phyloP scores from a whole-genome alignment of 2,329 filamentous ascomycete species.

The Trichophyton verrucosum region DNA sequence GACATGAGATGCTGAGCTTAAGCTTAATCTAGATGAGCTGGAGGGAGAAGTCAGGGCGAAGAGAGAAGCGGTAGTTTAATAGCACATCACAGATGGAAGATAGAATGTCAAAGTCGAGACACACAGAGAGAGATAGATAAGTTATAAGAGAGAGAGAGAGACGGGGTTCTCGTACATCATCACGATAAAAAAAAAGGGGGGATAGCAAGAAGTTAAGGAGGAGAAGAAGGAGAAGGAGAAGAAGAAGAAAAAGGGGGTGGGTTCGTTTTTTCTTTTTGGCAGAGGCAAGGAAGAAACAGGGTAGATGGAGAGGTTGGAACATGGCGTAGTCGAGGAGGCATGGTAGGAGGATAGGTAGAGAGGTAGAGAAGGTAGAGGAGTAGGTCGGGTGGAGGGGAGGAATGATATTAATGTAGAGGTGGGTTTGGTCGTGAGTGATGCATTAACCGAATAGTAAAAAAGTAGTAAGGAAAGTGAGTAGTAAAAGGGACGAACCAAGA shows the following conservation, averaged over 20 bases:
- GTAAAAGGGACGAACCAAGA: not conserved
- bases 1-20: not conserved
- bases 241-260: not conserved
- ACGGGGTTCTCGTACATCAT: slow-evolving; percentile 3
- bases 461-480: not conserved
- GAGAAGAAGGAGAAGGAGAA: too few relatives aligned
- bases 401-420: not conserved
- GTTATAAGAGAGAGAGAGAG: not conserved
- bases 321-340: too few relatives aligned
- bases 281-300: not conserved
- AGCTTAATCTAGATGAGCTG: not conserved
- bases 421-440: not conserved
- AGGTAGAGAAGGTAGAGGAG: not conserved
- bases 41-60: not conserved
- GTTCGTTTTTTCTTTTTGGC: not conserved
- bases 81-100: not conserved
- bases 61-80: not conserved
- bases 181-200: not conserved
- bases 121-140: not conserved
- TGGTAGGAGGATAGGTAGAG: too few relatives aligned
- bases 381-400: not conserved
- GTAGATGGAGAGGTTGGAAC: too few relatives aligned
- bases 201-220: not conserved
- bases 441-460: not conserved
- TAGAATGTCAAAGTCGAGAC: not conserved